Conservation (phyloP, 1,139 yeast genomes). For the Debaryomyces sp. region DNA sequence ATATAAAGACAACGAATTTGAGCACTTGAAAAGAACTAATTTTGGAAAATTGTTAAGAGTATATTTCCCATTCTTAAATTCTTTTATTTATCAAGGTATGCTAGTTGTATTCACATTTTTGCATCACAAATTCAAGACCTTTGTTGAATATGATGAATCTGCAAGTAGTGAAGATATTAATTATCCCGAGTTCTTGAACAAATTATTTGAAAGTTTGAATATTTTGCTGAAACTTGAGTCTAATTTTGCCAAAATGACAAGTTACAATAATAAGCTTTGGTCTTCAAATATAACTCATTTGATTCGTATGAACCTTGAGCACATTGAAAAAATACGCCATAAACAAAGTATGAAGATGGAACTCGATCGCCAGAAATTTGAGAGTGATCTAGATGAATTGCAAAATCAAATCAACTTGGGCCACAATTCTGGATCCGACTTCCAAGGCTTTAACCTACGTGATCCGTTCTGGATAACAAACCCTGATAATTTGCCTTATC, state of each 20-base stretch:
- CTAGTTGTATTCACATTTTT: conserved; percentile 53
- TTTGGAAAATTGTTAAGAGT: conserved; percentile 39
- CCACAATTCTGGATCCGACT: conserved; percentile 6
- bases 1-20: conserved; percentile 7
- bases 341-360: conserved; percentile 18
- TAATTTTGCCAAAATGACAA: conserved; percentile 16
- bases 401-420: not conserved
- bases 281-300: conserved; percentile 38
- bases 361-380: not conserved
- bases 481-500: conserved; percentile 44
- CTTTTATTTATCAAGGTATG: conserved; percentile 54
- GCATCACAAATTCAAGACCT: conserved; percentile 43
- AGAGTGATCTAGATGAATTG: conserved; percentile 1
- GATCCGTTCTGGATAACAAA: conserved; percentile 51
- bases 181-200: conserved; percentile 24
- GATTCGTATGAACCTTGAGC: conserved; percentile 34
- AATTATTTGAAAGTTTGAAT: conserved; percentile 27
- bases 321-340: conserved; percentile 30
- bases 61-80: conserved; percentile 49
- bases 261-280: conserved; percentile 33
- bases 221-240: conserved; percentile 29
- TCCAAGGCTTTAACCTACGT: conserved; percentile 33
- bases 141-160: conserved; percentile 26
- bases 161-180: conserved; percentile 12
- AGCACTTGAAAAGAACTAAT: conserved; percentile 20